Evolutionary conservation across 208 protist species (phyloP).

Genomic region (Spongospora subterranea): DNA sequence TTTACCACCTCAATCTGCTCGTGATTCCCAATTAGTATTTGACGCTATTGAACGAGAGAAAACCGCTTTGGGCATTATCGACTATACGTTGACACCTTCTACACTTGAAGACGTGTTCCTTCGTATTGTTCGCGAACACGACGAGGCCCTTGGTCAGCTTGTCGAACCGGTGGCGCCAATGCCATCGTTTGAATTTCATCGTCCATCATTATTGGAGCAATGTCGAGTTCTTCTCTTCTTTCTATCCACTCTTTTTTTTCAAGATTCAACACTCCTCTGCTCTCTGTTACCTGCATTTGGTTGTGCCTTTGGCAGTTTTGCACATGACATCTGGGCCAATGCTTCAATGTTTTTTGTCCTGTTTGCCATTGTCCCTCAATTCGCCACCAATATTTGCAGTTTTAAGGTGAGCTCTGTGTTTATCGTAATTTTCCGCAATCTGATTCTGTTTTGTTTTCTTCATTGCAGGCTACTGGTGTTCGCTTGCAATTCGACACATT

Average conservation of each 20-base stretch:
- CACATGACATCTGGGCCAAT: neutral
- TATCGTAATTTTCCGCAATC: neutral
- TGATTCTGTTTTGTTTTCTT: neutral
- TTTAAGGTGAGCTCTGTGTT: neutral
- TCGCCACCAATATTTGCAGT: neutral
- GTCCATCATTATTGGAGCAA: too few species aligned
- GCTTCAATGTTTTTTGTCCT: too few species aligned
- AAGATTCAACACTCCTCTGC: neutral
- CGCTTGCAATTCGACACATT: neutral
- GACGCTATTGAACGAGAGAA: neutral
- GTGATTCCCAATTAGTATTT: neutral
- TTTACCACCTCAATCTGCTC: too few species aligned
- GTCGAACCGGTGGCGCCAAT: neutral
- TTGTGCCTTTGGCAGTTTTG: neutral
- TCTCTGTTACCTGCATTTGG: neutral
- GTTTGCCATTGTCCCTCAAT: neutral
- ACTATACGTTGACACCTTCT: neutral
- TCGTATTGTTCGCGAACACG: neutral
- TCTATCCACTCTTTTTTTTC: neutral
- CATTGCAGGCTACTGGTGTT: neutral
- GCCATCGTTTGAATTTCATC: neutral
- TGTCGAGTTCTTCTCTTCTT: neutral
- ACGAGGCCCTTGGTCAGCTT: neutral
- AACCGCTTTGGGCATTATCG: neutral
- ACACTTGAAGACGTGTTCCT: conserved; percentile 34